phyloP scores from a whole-genome alignment of 129 eudicot genomes.

The Flaveria brownii region DNA sequence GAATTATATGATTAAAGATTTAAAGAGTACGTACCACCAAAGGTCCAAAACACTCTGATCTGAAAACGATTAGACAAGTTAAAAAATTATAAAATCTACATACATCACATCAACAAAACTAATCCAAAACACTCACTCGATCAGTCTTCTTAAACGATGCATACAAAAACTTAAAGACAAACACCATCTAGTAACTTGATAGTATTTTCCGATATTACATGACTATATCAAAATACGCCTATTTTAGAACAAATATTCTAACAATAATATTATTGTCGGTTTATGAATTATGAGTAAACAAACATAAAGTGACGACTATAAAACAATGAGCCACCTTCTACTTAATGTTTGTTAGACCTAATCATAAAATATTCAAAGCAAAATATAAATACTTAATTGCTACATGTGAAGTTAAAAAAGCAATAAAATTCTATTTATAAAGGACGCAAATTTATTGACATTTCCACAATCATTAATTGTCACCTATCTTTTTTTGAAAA shows the following conservation, averaged over 20 bases:
- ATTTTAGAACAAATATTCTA: background rate
- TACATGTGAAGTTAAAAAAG: background rate
- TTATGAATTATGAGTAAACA: background rate
- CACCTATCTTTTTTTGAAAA: background rate
- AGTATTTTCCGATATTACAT: background rate
- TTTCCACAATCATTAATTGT: background rate
- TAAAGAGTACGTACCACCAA: no score
- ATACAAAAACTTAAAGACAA: background rate
- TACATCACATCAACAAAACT: background rate
- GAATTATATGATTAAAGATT: no score
- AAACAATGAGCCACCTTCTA: background rate
- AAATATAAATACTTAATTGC: background rate
- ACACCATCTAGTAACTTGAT: background rate
- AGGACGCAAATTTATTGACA: background rate
- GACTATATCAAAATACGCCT: background rate
- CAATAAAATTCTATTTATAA: no score
- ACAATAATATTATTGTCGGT: background rate
- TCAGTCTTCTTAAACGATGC: background rate
- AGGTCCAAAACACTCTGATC: no score
- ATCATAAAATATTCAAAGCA: background rate
- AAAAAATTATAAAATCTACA: no score
- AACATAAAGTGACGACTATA: background rate
- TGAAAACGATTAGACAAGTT: no score
- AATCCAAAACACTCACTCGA: background rate
- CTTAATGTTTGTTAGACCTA: slow-evolving; percentile 6